These are phyloP conservation scores for Vararia minispora DNA, from an alignment of 768 basidiomycete species.

Conservation along the genomic window DNA sequence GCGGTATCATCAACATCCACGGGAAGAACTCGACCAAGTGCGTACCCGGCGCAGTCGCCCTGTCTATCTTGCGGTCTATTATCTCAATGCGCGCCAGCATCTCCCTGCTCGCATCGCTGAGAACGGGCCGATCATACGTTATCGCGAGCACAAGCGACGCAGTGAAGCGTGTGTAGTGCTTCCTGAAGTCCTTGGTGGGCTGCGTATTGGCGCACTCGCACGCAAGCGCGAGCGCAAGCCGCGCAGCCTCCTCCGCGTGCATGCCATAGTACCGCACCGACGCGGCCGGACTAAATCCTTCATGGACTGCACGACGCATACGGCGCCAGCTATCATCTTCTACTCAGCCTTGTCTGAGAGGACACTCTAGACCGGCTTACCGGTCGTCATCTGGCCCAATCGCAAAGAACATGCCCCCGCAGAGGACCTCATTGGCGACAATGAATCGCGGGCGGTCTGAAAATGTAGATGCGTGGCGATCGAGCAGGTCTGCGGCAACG, in stretches of 20 bases:
- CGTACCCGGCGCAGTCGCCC: conserved; percentile 26
- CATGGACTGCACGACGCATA: conserved; percentile 24
- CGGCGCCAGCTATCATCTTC: conserved; percentile 21
- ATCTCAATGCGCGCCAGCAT: conserved; percentile 12
- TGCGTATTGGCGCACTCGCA: conserved; percentile 19
- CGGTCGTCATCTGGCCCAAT: conserved; percentile 9
- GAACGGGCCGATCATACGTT: conserved; percentile 15
- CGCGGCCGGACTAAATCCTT: conserved; percentile 20
- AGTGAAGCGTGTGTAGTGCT: conserved; percentile 14
- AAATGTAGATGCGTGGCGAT: conserved; percentile 19
- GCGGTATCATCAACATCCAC: conserved; percentile 11
- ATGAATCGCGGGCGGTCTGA: conserved; percentile 16
- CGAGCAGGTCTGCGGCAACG: conserved; percentile 20
- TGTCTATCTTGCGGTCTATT: conserved; percentile 17
- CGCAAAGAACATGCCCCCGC: conserved; percentile 11
- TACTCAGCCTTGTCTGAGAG: neutral
- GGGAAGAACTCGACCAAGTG: conserved; percentile 15
- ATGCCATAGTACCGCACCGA: conserved; percentile 16
- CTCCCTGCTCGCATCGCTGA: conserved; percentile 10
- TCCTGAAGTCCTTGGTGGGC: conserved; percentile 5
- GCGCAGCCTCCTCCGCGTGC: conserved; percentile 21
- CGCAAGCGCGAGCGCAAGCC: conserved; percentile 21
- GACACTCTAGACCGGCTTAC: neutral
- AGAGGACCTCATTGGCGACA: conserved; percentile 11
- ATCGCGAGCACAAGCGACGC: conserved; percentile 20